Conservation (phyloP, 441 rosid species). For the Codiaeum variegatum region DNA sequence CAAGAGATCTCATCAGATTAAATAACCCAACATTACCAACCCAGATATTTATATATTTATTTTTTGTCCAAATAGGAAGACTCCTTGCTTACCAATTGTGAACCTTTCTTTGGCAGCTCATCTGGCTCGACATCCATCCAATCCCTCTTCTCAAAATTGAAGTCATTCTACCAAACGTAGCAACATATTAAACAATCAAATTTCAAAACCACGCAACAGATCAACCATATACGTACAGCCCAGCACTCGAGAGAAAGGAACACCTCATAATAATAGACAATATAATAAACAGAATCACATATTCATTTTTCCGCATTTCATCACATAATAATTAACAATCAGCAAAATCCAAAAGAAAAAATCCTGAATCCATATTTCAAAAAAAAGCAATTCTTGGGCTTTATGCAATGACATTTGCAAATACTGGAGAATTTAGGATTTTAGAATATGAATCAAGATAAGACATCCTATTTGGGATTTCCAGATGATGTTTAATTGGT, state of each 20-base stretch:
- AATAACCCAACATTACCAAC: constrained; percentile 6
- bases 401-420: background rate
- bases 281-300: background rate
- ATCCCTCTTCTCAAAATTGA: constrained; percentile 74
- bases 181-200: constrained; percentile 17
- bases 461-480: too few relatives aligned
- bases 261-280: constrained; percentile 5
- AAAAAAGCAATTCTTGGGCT: background rate
- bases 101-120: constrained; percentile 62
- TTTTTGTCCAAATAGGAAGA: constrained; percentile 8
- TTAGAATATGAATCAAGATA: too few relatives aligned
- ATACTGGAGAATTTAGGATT: background rate
- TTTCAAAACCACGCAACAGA: background rate
- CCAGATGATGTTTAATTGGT: too few relatives aligned
- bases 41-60: background rate
- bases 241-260: background rate
- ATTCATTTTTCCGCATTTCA: background rate
- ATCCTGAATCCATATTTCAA: background rate
- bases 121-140: constrained; percentile 63
- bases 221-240: background rate
- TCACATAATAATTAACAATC: background rate
- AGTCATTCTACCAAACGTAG: constrained; percentile 47
- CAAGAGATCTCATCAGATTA: background rate
- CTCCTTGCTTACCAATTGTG: constrained; percentile 53
- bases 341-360: background rate